Base-by-base conservation (phyloP, 2,329 filamentous ascomycete genomes). In the Penicillium brevicompactum region DNA sequence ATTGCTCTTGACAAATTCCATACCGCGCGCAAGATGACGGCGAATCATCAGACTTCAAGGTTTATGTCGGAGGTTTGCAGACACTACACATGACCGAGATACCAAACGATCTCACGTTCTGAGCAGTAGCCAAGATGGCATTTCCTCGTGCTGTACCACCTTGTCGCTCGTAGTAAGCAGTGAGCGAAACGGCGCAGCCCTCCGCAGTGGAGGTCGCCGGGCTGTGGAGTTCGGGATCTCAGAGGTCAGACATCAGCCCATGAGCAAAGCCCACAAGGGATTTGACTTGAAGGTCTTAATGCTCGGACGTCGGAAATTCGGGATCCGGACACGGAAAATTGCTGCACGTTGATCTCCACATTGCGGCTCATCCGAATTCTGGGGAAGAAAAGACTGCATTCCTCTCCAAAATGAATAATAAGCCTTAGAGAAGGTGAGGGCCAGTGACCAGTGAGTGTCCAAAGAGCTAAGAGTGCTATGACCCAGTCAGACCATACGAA, bases 161-260 rank as follows among this genome's bases (percentile, higher is more conserved):
- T n/a, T 27, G 5, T 8, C 8, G 32, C 32, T 34, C 8, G 14
- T 34, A 34, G 14, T 34, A 34, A 34, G 32, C 10, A 34, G 32
- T 34, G 7, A 14, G 7, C 21, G n/a, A 37, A 11, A 40, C n/a
- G 44, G 51, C 55, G 55, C 58, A 51, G 34, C 44, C 56, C 50
- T 43, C 57, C 58, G 53, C 41, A 54, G 60, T 63, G 61, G 57
- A 63, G 61, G 46, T 62, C 58, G 59, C 61, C 61, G 31, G 44
- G 27, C 27, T 48, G 46, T 38, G 24, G 37, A 45, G n/a, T 38
- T 11, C 38, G 30, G 34, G 37, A 43, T 42, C 8, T 13, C 8
- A 22, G 14, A 40, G 11, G 11, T 42, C 38, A 49, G 9, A 7
- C 30, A 30, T 14, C 4, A 46, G 13, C n/a, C n/a, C 32, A 18